These are phyloP conservation scores for Pseudogymnoascus sp. DNA, from an alignment of 2,329 filamentous ascomycete genomes.

Conservation along the genomic window DNA sequence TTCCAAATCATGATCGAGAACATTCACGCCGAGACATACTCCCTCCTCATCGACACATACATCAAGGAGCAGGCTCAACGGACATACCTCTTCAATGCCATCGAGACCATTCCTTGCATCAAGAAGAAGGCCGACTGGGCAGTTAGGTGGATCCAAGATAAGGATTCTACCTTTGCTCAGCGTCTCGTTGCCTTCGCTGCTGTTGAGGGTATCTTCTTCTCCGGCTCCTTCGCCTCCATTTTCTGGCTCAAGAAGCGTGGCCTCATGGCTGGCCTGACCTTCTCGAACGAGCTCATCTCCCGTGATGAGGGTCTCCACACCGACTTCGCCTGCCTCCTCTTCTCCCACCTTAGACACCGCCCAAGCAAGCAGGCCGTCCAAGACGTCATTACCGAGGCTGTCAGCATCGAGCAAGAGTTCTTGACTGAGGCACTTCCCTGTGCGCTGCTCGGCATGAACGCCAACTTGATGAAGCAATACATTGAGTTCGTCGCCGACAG, in stretches of 20 bases:
- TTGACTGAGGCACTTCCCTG: slow-evolving; percentile 90
- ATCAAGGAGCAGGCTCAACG: slow-evolving; percentile 96
- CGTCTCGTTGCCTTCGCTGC: slow-evolving; percentile 95
- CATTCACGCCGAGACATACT: slow-evolving; percentile 99
- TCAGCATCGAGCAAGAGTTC: slow-evolving; percentile 95
- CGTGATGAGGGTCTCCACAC: slow-evolving; percentile 99
- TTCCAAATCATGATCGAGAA: slow-evolving; percentile 99
- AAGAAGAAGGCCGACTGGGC: slow-evolving; percentile 99
- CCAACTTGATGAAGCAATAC: slow-evolving; percentile 97
- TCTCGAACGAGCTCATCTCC: slow-evolving; percentile 99
- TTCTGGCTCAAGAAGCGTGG: slow-evolving; percentile 99
- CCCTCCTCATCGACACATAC: slow-evolving; percentile 96
- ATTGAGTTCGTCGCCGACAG: slow-evolving; percentile 99
- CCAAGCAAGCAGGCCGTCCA: slow-evolving; percentile 74
- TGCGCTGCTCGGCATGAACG: slow-evolving; percentile 94
- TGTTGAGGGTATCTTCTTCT: slow-evolving; percentile 99
- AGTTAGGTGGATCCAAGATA: slow-evolving; percentile 87
- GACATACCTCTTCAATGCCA: slow-evolving; percentile 93
- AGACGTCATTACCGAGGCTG: slow-evolving; percentile 89
- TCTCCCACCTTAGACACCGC: slow-evolving; percentile 93
- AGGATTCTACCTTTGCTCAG: slow-evolving; percentile 88
- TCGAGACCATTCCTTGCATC: slow-evolving; percentile 98
- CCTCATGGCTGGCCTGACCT: slow-evolving; percentile 95
- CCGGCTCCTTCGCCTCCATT: slow-evolving; percentile 94
- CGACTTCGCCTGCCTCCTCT: slow-evolving; percentile 94